A percentile compares a stretch with the other conserved stretches of the same genome.
phyloP scores from a whole-genome alignment of 2,329 filamentous ascomycete genomes.

The Allantophomopsis cytisporea region DNA sequence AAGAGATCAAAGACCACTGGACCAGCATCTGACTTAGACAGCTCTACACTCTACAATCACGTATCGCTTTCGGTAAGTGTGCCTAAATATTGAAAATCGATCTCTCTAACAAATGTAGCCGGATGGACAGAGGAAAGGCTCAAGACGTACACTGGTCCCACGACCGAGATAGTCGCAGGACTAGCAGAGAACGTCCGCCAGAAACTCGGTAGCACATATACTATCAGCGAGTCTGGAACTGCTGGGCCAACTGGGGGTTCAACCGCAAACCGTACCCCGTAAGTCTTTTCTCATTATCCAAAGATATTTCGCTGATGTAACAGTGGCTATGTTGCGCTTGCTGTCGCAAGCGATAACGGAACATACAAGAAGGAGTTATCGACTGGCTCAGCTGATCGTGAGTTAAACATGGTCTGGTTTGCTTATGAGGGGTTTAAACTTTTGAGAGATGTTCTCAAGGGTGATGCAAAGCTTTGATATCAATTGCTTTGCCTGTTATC shows the following conservation, averaged over 20 bases:
- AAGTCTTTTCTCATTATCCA: conserved; percentile 8
- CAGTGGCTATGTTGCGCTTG: conserved; percentile 48
- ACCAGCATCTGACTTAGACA: conserved; percentile 2
- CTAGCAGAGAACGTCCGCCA: conserved; percentile 40
- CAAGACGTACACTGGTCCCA: conserved; percentile 43
- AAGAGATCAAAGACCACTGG: conserved; percentile 1
- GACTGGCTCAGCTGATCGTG: conserved; percentile 38
- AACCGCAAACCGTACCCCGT: conserved; percentile 41
- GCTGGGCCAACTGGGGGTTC: conserved; percentile 47
- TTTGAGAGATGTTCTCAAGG: conserved; percentile 37
- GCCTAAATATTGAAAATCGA: not conserved
- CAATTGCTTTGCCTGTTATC: no score
- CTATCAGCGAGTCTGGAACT: conserved; percentile 44
- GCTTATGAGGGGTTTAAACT: conserved; percentile 41
- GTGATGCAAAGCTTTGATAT: conserved; percentile 18
- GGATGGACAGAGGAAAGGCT: conserved; percentile 43
- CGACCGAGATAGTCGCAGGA: conserved; percentile 38
- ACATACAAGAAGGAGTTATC: conserved; percentile 38
- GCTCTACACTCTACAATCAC: conserved; percentile 18
- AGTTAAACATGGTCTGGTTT: conserved; percentile 50
- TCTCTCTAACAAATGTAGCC: conserved; percentile 16
- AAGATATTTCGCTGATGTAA: conserved; percentile 1
- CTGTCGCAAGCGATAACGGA: conserved; percentile 38
- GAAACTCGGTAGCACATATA: conserved; percentile 41
- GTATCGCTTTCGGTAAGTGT: conserved; percentile 15